phyloP scores from a whole-genome alignment of 495 filamentous ascomycete genomes.

The Xanthoparmelia taractica region DNA sequence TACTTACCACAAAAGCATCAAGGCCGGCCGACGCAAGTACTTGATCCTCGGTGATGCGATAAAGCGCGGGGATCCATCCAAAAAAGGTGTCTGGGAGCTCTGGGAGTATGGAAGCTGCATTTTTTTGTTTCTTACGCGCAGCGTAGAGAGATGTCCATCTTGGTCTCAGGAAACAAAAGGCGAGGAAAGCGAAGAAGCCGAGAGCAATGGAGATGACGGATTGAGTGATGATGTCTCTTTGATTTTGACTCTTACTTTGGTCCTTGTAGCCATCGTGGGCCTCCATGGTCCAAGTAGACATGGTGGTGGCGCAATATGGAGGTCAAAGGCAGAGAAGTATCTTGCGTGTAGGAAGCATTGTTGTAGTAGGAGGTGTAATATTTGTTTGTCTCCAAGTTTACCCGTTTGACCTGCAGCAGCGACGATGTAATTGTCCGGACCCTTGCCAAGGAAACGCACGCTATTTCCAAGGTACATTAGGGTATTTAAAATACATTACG shows the following conservation, averaged over 20 bases:
- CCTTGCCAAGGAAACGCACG: background rate
- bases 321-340: background rate
- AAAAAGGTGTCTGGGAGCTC: conserved; percentile 79
- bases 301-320: too few relatives aligned
- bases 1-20: conserved; percentile 84
- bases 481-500: background rate
- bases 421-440: background rate
- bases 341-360: background rate
- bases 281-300: background rate
- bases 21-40: conserved; percentile 84
- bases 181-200: conserved; percentile 51
- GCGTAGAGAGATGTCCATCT: conserved; percentile 92
- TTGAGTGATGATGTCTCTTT: conserved; percentile 52
- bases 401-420: background rate
- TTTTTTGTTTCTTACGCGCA: conserved; percentile 65
- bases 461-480: background rate
- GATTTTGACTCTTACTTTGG: conserved; percentile 32
- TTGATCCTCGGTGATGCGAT: conserved; percentile 79
- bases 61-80: conserved; percentile 90
- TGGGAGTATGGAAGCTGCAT: conserved; percentile 66
- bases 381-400: too few relatives aligned
- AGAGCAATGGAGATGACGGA: conserved; percentile 50
- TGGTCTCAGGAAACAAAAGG: conserved; percentile 70
- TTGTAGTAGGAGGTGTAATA: background rate
- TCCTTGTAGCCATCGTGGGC: conserved; percentile 12